phyloP scores from a whole-genome alignment of 768 basidiomycete genomes.

The Lyophyllum semitale region DNA sequence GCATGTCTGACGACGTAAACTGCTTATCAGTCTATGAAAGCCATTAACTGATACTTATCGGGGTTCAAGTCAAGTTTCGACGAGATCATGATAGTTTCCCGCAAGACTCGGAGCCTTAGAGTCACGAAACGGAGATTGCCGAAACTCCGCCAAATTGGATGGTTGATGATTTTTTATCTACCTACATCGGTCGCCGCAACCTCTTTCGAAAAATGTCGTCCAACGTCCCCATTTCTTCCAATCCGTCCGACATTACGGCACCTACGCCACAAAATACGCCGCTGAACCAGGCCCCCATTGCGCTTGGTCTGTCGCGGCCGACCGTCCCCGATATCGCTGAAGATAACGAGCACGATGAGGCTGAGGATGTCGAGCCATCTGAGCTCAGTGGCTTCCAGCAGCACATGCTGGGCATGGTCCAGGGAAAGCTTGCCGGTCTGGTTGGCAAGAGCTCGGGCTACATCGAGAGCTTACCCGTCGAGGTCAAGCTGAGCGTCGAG shows the following conservation, averaged over 20 bases:
- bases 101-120: neutral
- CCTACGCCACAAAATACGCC: constrained; percentile 96
- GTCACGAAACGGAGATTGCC: constrained; percentile 9
- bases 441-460: constrained; percentile 94
- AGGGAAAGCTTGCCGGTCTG: constrained; percentile 81
- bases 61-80: too few species aligned
- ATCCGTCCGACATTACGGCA: constrained; percentile 67
- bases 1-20: neutral
- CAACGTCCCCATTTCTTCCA: constrained; percentile 63
- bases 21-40: neutral
- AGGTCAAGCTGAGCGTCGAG: constrained; percentile 83
- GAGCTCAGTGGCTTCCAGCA: constrained; percentile 48
- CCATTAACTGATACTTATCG: too few species aligned
- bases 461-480: constrained; percentile 82
- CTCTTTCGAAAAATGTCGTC: constrained; percentile 54
- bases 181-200: neutral
- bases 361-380: constrained; percentile 41
- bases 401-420: constrained; percentile 84
- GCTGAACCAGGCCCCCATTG: constrained; percentile 78
- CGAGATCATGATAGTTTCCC: neutral
- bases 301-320: constrained; percentile 78
- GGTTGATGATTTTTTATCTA: constrained; percentile 21
- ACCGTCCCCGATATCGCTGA: constrained; percentile 88
- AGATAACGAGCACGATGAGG: constrained; percentile 72
- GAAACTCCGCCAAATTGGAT: constrained; percentile 19